phyloP scores from a whole-genome alignment of 2,329 filamentous ascomycete species.

The Aspergillus neotritici region DNA sequence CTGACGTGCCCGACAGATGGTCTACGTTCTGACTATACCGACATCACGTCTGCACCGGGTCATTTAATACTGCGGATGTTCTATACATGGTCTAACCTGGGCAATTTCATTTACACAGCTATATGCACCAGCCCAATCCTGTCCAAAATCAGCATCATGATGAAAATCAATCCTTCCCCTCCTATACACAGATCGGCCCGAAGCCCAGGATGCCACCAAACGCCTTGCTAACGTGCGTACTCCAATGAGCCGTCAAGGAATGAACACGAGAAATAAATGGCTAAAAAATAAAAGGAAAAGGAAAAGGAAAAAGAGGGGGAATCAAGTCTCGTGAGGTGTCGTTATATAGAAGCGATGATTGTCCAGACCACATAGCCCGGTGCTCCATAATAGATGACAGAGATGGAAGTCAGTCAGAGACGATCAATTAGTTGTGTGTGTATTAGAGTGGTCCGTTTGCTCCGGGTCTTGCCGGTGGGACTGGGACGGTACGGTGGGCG shows the following conservation, averaged over 20 bases:
- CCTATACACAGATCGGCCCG: constrained; percentile 5
- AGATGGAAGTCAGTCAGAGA: no score
- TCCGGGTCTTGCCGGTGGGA: constrained; percentile 7
- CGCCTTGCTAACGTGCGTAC: constrained; percentile 20
- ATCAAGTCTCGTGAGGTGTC: constrained; percentile 10
- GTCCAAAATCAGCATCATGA: background rate
- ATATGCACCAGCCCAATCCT: no score
- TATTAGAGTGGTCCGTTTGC: background rate
- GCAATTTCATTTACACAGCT: no score
- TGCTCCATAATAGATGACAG: background rate
- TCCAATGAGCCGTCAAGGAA: no score
- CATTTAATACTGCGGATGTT: no score
- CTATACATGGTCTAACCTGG: no score
- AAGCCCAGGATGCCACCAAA: constrained; percentile 12
- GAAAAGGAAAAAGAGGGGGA: constrained; percentile 6
- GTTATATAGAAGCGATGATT: background rate
- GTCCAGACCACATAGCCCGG: no score
- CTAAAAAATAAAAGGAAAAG: constrained; percentile 4
- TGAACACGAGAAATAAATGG: constrained; percentile 2
- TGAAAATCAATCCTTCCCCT: background rate
- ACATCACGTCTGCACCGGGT: background rate
- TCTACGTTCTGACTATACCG: background rate
- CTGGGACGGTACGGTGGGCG: constrained; percentile 21
- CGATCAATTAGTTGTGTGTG: no score
- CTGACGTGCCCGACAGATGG: background rate